phyloP scores from a whole-genome alignment of 2,329 filamentous ascomycete genomes.

The Trichoderma oligosporum region DNA sequence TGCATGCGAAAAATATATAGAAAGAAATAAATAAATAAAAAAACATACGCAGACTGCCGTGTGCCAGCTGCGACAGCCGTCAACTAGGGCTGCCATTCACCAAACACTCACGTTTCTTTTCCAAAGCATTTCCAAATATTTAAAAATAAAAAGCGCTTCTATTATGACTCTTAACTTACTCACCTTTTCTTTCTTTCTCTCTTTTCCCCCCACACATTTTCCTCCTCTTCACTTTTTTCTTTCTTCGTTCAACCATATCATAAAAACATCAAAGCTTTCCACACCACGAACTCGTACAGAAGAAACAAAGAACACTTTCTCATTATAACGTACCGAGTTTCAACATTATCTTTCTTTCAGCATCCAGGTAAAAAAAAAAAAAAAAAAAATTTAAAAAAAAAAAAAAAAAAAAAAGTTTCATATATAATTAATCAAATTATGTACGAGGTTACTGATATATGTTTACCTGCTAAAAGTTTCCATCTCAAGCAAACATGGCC shows the following conservation, averaged over 20 bases:
- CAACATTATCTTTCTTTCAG: background rate
- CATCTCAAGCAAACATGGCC: conserved; percentile 30
- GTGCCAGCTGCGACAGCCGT: conserved; percentile 1
- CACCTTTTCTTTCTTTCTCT: background rate
- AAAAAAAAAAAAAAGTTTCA: background rate
- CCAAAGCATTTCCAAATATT: background rate
- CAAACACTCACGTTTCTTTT: background rate
- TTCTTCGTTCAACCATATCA: background rate
- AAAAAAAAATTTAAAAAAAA: no score
- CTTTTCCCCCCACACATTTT: background rate
- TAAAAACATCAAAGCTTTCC: background rate
- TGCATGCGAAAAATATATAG: no score
- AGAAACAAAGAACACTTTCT: background rate
- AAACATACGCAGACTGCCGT: no score
- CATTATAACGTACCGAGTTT: background rate
- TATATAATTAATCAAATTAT: no score
- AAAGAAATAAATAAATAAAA: no score
- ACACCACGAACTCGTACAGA: background rate
- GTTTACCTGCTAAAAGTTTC: no score
- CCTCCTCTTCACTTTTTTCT: background rate
- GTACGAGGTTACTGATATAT: no score
- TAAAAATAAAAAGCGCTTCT: background rate
- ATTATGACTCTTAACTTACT: background rate
- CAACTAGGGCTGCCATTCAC: background rate
- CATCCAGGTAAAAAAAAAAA: no score